Evolutionary conservation across 352 stramenopile species (phyloP), one percentile per base, ranked within the genome.

Genomic region (Globisporangium perplexum): DNA sequence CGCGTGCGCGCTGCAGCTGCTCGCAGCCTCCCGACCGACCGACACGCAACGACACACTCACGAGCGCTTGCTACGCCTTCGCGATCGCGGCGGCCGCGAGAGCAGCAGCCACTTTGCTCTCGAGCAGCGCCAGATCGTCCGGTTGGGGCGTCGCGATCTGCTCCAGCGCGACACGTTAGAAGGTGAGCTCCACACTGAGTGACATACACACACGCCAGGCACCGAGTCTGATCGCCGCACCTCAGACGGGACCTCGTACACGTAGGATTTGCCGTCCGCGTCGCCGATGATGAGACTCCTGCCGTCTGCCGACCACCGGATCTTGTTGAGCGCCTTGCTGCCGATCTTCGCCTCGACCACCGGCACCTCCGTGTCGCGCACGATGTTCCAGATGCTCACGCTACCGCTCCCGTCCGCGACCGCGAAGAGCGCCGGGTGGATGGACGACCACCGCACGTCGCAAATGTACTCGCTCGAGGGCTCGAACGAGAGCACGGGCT

Each of bases 381-480:
- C 57, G 49, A 96, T 83, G 52, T 95, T 93, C 86, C 86, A 96
- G 36, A 96, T 65, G 52, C 78, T 88, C 33, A 91, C 67, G 7
- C 46, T 56, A 10, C 86, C 86, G 22, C 66, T 86, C 12, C 79
- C 83, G 48, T 95, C 85, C 26, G 83, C 84, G 24, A 92, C 84
- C 3, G 81, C 82, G 68, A 96, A 95, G 10, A 96, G 57, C 17
- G 84, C 74, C 5, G 84, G 83, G 44, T 95, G 79, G 15, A 84
- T 59, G 3, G 81, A 73, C 8, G 84, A 93, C 86, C 84, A 96
- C 65, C 79, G 69, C 23, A 93, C 86, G 54, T 96, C 86, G 52
- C 84, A 93, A 39, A 96, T 80, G 62, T 96, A 95, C 57, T 96
- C 86, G 24, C 77, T 92, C 10, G 84, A 94, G 17, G 79, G 78